Conservation (phyloP, 179 eudicot species). For the Spinacia oleracea region DNA sequence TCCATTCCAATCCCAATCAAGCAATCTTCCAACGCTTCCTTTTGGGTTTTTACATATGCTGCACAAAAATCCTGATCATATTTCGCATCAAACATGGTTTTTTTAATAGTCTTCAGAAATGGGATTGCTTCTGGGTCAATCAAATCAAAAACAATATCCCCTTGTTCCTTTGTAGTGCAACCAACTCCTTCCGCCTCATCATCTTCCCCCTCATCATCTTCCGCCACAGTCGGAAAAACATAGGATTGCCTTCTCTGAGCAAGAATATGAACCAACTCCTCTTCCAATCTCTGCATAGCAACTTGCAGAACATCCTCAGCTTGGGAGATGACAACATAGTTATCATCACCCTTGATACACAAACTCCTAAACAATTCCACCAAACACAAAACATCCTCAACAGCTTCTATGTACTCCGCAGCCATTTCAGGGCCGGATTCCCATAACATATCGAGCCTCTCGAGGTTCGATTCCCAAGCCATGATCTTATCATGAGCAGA, state of each 20-base stretch:
- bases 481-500: slow-evolving; percentile 48
- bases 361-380: slow-evolving; percentile 35
- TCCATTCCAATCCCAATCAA: slow-evolving; percentile 47
- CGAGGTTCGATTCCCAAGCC: slow-evolving; percentile 42
- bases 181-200: slow-evolving; percentile 31
- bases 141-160: slow-evolving; percentile 35
- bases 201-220: slow-evolving; percentile 40
- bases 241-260: slow-evolving; percentile 42
- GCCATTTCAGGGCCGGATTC: slow-evolving; percentile 43
- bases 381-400: slow-evolving; percentile 51
- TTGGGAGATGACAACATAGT: slow-evolving; percentile 39
- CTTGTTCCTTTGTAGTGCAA: slow-evolving; percentile 6
- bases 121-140: slow-evolving; percentile 51
- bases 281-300: slow-evolving; percentile 70
- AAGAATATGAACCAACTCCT: slow-evolving; percentile 59
- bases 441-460: slow-evolving; percentile 53
- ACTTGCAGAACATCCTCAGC: slow-evolving; percentile 56
- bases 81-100: slow-evolving; percentile 57
- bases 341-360: slow-evolving; percentile 30
- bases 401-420: slow-evolving; percentile 56
- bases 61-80: slow-evolving; percentile 57
- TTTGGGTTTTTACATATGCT: slow-evolving; percentile 47
- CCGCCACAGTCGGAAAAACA: slow-evolving; percentile 39
- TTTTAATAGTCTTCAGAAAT: slow-evolving; percentile 51
- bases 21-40: slow-evolving; percentile 56